Base-by-base conservation (phyloP, 495 filamentous ascomycete genomes). In the Xylaria curta region DNA sequence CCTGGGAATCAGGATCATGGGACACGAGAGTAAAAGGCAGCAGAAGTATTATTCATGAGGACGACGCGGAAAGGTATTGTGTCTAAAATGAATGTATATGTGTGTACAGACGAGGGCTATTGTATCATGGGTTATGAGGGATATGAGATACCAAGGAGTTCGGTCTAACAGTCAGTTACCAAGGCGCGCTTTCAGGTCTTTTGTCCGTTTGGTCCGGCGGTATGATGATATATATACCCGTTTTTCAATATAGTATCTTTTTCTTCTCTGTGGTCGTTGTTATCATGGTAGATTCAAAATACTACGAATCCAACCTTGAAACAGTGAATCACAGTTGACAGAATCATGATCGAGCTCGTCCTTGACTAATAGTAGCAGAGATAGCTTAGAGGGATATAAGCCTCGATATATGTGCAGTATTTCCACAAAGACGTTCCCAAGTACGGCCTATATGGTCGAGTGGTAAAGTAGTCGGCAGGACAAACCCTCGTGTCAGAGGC, bases 391-490 rank as follows among this genome's bases (percentile, higher is more conserved):
- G 19, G 24, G 53, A 31, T 56, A 56, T 31, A 56, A 31, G 31
- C 53, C 24, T 56, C 53, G 13, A 56, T 56, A 31, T 31, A 26
- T 17, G 12, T 10, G 26, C 26, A 6, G 13, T 31, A 31, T 3
- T 24, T 31, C 53, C 31, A 56, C 53, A 56, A 42, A 46, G 53
- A 56, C 53, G 53, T 56, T 56, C 53, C 53, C 53, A 56, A 17
- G 4, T 56, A 17, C 53, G 26, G 17, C 26, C 13, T 31, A 5
- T 7, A 6, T 56, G 53, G 53, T 31, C 24, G 26, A 56, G 53
- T 56, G 53, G 53, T 56, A 56, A 56, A 56, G 53, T 56, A 56
- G 53, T 56, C 53, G 53, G 26, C 26, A 56, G 53, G 53, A 56
- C 26, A 31, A 56, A 56, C 26, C 53, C 53, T 56, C 31, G 53